Base-by-base conservation (phyloP, 306 rosid genomes). In the Mucuna pruriens region DNA sequence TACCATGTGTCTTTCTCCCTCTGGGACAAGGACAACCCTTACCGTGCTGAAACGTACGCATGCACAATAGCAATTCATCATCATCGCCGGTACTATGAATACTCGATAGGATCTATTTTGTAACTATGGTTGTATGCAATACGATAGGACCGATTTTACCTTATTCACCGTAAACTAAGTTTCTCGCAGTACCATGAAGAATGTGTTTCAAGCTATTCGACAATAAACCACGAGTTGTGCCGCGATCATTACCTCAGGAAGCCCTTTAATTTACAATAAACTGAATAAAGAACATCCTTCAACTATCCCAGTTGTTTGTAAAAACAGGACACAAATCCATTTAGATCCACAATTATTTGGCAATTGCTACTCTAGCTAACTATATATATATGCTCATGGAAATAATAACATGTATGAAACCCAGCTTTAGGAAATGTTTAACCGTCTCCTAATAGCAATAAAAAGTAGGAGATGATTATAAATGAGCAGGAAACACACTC, bases 281-380 rank as follows among this genome's bases (percentile, higher is more conserved):
- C 34, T 22, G 52, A 39, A 67, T 67, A 58, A 67, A n/a, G 13
- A 36, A 58, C 15, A 19, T 45, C 20, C 13, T 80, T 83, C 72
- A 76, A 76, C 52, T 44, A 75, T 69, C 38, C 26, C 36, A 44
- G 13, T 19, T 39, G 15, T 55, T 64, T 13, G 17, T 22, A 29
- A 57, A 45, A 54, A 36, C 80, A 4, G 52, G 65, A 23, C 25
- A 31, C 7, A 23, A 40, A 25, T 55, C 68, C 48, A 23, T 48
- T 52, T 19, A 46, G 62, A 79, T 74, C 52, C 76, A 65, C 49
- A 74, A 57, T 79, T 46, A 84, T 79, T 78, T 67, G 31, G 54
- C 10, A 72, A 73, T 26, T 42, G 4, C 6, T 62, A 33, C 31
- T 49, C 23, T 22, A 74, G 57, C 64, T 60, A 63, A 61, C 20